These are phyloP conservation scores for Haplosporangium sp. DNA, from an alignment of 371 early-diverging fungal species.

Conservation along the genomic window DNA sequence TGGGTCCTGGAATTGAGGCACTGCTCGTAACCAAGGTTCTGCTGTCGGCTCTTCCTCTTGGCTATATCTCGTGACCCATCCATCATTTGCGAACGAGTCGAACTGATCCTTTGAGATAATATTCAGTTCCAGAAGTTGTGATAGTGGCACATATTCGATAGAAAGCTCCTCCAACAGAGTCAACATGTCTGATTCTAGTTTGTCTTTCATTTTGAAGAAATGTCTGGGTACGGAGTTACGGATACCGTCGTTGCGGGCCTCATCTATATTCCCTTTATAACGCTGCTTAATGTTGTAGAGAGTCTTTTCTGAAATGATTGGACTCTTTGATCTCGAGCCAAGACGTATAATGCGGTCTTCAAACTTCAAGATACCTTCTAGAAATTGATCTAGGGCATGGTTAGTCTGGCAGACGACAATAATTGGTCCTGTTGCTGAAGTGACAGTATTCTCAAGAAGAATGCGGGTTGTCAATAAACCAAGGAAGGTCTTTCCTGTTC, in stretches of 20 bases:
- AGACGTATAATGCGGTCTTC: conserved; percentile 68
- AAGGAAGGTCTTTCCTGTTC: conserved; percentile 80
- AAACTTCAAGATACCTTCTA: conserved; percentile 65
- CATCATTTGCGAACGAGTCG: conserved; percentile 55
- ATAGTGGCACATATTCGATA: conserved; percentile 64
- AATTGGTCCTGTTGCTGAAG: conserved; percentile 62
- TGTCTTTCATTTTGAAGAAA: conserved; percentile 56
- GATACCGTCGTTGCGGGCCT: conserved; percentile 44
- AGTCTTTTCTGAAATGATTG: conserved; percentile 55
- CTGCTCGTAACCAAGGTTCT: conserved; percentile 27
- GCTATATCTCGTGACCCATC: conserved; percentile 52
- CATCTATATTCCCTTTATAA: conserved; percentile 34
- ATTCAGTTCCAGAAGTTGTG: conserved; percentile 54
- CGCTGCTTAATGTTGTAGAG: conserved; percentile 61
- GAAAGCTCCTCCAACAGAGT: conserved; percentile 59
- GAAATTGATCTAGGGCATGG: conserved; percentile 82
- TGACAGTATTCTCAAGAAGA: conserved; percentile 59
- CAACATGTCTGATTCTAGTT: conserved; percentile 57
- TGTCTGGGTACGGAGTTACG: conserved; percentile 3
- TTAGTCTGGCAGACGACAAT: conserved; percentile 79
- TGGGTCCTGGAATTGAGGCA: conserved; percentile 21
- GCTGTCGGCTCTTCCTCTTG: conserved; percentile 28
- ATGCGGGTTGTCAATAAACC: conserved; percentile 72
- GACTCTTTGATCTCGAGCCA: conserved; percentile 71
- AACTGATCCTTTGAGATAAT: conserved; percentile 59